These are phyloP conservation scores for Nothophytophthora sp. DNA, from an alignment of 352 stramenopile species.

Conservation along the genomic window DNA sequence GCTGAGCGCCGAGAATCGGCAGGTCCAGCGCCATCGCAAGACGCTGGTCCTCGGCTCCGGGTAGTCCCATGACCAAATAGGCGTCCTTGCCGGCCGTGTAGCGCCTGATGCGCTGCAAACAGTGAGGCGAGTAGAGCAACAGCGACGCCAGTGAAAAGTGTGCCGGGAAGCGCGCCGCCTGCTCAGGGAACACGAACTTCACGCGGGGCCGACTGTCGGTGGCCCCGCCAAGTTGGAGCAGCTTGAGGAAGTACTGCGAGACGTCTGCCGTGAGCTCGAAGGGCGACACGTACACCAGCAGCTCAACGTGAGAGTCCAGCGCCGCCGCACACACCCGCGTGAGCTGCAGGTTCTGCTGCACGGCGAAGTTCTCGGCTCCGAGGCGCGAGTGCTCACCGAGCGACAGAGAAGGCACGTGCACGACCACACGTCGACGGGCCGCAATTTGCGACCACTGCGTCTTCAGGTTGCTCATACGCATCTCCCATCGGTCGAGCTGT, in stretches of 20 bases:
- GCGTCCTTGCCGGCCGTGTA: slow-evolving; percentile 63
- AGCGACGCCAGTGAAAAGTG: slow-evolving; percentile 84
- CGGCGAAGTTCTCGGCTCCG: slow-evolving; percentile 60
- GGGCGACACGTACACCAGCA: slow-evolving; percentile 89
- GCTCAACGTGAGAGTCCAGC: slow-evolving; percentile 73
- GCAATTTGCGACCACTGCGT: slow-evolving; percentile 59
- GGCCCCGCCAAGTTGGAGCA: slow-evolving; percentile 81
- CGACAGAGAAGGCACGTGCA: slow-evolving; percentile 86
- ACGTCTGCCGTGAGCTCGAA: slow-evolving; percentile 81
- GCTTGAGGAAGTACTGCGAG: slow-evolving; percentile 81
- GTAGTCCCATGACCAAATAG: slow-evolving; percentile 76
- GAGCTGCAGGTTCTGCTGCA: slow-evolving; percentile 86
- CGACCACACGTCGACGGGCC: slow-evolving; percentile 51
- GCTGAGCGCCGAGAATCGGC: slow-evolving; percentile 70
- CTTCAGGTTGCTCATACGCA: slow-evolving; percentile 46
- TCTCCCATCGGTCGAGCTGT: slow-evolving; percentile 44
- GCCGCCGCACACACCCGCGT: slow-evolving; percentile 67
- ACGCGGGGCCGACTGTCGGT: slow-evolving; percentile 58
- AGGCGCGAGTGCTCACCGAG: slow-evolving; percentile 69
- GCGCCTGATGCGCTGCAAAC: slow-evolving; percentile 62
- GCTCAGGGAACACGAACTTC: slow-evolving; percentile 85
- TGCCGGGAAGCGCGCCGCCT: slow-evolving; percentile 72
- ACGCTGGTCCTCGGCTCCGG: slow-evolving; percentile 78
- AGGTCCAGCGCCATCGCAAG: slow-evolving; percentile 79
- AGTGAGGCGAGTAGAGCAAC: slow-evolving; percentile 85